A percentile compares a stretch with the other conserved stretches of the same genome.
phyloP scores from a whole-genome alignment of 2,329 filamentous ascomycete genomes.

The Dryadomyces quercus-mongolicae region DNA sequence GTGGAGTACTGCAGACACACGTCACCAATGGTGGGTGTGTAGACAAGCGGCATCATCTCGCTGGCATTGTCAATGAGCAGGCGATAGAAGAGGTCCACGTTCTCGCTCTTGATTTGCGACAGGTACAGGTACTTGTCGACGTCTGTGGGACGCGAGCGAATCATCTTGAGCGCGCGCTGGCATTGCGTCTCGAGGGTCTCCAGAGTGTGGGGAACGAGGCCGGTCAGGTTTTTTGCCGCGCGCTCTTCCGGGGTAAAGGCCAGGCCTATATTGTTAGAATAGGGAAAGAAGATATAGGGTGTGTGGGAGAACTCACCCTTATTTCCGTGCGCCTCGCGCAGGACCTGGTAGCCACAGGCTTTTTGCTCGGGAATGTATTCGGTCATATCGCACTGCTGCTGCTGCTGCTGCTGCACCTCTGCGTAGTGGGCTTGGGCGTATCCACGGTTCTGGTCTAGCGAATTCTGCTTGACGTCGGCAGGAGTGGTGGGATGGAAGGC shows the following conservation, averaged over 20 bases:
- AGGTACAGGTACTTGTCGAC: constrained; percentile 81
- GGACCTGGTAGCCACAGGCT: constrained; percentile 48
- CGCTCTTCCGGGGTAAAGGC: constrained; percentile 54
- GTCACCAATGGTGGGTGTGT: constrained; percentile 86
- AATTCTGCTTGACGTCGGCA: constrained; percentile 46
- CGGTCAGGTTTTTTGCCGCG: constrained; percentile 51
- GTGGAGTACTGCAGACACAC: constrained; percentile 95
- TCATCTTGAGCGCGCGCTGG: constrained; percentile 60
- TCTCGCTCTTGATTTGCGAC: constrained; percentile 61
- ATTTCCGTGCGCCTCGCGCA: constrained; percentile 52
- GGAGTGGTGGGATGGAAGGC: constrained; percentile 43
- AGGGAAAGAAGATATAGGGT: not conserved
- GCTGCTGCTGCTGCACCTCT: constrained; percentile 45
- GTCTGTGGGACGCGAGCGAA: constrained; percentile 53
- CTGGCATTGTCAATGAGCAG: constrained; percentile 62
- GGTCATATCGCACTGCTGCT: constrained; percentile 38
- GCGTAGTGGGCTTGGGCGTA: constrained; percentile 45
- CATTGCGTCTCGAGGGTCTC: constrained; percentile 49
- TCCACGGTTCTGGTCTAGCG: constrained; percentile 47
- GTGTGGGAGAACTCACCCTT: constrained; percentile 36
- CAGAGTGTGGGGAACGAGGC: constrained; percentile 52
- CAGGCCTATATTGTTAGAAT: constrained; percentile 32
- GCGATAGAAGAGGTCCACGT: constrained; percentile 73
- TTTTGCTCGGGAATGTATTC: constrained; percentile 39
- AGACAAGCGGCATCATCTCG: constrained; percentile 73